Evolutionary conservation across 768 basidiomycete genomes (phyloP).

Genomic region (Phallus indusiatus): DNA sequence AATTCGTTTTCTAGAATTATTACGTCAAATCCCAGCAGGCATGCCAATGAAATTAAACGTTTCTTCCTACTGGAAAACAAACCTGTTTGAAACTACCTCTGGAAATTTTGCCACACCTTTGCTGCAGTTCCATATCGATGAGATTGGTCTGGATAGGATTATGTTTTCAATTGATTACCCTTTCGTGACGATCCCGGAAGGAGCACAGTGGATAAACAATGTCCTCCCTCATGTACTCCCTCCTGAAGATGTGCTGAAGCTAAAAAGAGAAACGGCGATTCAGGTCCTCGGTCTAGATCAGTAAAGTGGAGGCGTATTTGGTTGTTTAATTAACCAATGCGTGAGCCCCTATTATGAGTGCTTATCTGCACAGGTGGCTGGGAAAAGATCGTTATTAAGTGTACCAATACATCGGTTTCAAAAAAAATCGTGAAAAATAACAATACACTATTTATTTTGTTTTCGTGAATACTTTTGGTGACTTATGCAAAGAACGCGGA

Average conservation of each 20-base stretch:
- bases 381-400: no score
- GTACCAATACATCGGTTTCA: no score
- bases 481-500: no score
- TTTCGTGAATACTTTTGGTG: no score
- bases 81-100: slow-evolving; percentile 7
- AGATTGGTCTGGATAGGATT: slow-evolving; percentile 8
- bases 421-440: no score
- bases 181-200: slow-evolving; percentile 2
- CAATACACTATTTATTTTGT: no score
- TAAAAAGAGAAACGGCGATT: slow-evolving; percentile 5
- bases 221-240: neutral
- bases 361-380: no score
- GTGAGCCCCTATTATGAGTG: no score
- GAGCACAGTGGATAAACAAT: neutral
- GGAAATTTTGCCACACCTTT: slow-evolving; percentile 7
- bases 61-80: slow-evolving; percentile 6
- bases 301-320: neutral
- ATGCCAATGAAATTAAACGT: slow-evolving; percentile 8
- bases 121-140: slow-evolving; percentile 2
- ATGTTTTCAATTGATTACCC: slow-evolving; percentile 8
- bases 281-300: slow-evolving; percentile 3
- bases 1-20: slow-evolving; percentile 3
- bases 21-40: neutral
- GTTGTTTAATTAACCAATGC: no score
- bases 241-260: neutral